Evolutionary conservation across 306 rosid species (phyloP), one percentile per base, ranked within the genome.

Genomic region (Leucaena leucocephala): DNA sequence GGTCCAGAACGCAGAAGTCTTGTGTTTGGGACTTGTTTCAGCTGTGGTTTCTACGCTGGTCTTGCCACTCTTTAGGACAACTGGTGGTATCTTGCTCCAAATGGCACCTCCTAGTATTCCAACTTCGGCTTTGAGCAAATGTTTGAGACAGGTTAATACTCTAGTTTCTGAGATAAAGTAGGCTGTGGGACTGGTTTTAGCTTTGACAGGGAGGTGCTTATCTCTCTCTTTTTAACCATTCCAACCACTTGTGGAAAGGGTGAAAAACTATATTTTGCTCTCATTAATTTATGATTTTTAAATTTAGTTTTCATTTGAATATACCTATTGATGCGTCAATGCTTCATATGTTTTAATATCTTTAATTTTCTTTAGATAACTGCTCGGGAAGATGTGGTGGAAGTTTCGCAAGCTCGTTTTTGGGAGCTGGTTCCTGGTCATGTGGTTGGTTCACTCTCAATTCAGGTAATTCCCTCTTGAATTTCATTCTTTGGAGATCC

Each of bases 341-440:
- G 52, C 71, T 69, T 76, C n/a, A 35, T 67, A 14, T 63, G 45
- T 69, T 27, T 7, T 62, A 49, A 34, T 66, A 15, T 19, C 2
- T 9, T 40, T 8, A 67, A 39, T 55, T 49, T 36, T 57, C 54
- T 75, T 68, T 75, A 95, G 99, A 87, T 93, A 81, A 16, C 88
- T 79, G 89, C 97, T 64, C 89, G 54, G 0, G 98, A 93, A 85
- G 99, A 93, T 77, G 88, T 88, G 55, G 22, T 87, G 66, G 98
- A 93, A 84, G 91, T 96, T 75, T 77, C 92, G 58, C 91, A 85
- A 76, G 90, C 92, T 55, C 97, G 93, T 40, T 96, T 96, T 81
- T 96, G 98, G 99, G 99, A 93, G 82, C 76, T 90, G 74, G 97
- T 93, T 84, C 99, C 99, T 7, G 98, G 98, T 81, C 92, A 89